Conservation (phyloP, 768 basidiomycete species). For the Trametes cingulata region DNA sequence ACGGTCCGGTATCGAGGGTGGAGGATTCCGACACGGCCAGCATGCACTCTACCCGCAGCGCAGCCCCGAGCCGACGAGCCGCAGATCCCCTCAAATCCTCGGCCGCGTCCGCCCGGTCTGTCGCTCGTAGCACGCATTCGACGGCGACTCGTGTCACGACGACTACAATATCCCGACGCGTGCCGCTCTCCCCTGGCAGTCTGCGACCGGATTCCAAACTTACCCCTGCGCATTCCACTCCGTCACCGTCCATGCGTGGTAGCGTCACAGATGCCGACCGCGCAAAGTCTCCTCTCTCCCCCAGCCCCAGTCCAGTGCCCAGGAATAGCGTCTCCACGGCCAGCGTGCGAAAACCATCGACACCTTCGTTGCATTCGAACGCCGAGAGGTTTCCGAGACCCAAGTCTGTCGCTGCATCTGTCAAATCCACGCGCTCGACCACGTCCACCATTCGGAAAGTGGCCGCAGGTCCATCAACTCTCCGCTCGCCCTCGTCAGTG, state of each 20-base stretch:
- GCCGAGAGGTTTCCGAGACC: constrained; percentile 29
- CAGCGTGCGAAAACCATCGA: constrained; percentile 13
- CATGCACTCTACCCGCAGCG: constrained; percentile 50
- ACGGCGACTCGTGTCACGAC: constrained; percentile 35
- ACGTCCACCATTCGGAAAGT: constrained; percentile 41
- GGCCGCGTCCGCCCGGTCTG: constrained; percentile 46
- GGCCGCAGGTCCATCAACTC: constrained; percentile 26
- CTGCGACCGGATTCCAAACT: constrained; percentile 69
- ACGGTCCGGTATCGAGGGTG: constrained; percentile 20
- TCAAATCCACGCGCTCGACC: constrained; percentile 37
- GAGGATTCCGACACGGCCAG: constrained; percentile 43
- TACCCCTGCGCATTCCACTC: constrained; percentile 46
- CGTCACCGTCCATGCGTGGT: constrained; percentile 21
- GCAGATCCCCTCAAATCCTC: constrained; percentile 33
- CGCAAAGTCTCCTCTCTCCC: constrained; percentile 13
- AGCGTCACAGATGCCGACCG: constrained; percentile 18
- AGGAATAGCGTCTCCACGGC: constrained; percentile 12
- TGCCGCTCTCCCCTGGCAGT: constrained; percentile 23
- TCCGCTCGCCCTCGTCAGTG: constrained; percentile 29
- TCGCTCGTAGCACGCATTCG: constrained; percentile 44
- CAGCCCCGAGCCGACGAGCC: constrained; percentile 39
- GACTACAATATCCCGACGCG: constrained; percentile 28
- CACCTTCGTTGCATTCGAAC: constrained; percentile 15
- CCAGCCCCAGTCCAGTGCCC: constrained; percentile 17
- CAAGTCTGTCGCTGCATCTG: constrained; percentile 33